Evolutionary conservation across 164 flowering plant genomes (phyloP).

Genomic region (Hamamelis virginiana): DNA sequence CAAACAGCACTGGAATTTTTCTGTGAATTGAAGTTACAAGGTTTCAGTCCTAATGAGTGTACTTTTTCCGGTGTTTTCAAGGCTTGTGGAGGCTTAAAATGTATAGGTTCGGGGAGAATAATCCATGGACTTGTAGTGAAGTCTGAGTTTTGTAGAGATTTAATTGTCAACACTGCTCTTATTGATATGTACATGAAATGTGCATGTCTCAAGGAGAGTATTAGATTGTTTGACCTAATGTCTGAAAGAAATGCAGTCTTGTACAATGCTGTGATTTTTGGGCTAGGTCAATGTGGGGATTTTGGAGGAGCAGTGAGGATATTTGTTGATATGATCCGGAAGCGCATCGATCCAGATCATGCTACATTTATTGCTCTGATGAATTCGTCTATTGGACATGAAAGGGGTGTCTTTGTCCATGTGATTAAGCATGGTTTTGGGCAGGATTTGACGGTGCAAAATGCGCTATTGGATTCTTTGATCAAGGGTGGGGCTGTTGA

Average conservation of each 20-base stretch:
- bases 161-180: slow-evolving; percentile 26
- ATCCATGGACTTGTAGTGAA: slow-evolving; percentile 28
- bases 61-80: slow-evolving; percentile 27
- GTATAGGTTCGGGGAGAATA: slow-evolving; percentile 16
- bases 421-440: slow-evolving; percentile 26
- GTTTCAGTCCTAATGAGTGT: slow-evolving; percentile 22
- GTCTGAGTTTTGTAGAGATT: slow-evolving; percentile 17
- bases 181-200: slow-evolving; percentile 33
- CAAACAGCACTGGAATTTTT: slow-evolving; percentile 21
- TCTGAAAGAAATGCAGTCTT: slow-evolving; percentile 12
- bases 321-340: slow-evolving; percentile 17
- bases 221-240: slow-evolving; percentile 8
- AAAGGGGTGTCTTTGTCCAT: slow-evolving; percentile 17
- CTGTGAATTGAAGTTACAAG: slow-evolving; percentile 11
- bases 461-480: slow-evolving; percentile 25
- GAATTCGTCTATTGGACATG: slow-evolving; percentile 23
- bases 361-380: slow-evolving; percentile 26
- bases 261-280: slow-evolving; percentile 20
- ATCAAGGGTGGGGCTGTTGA: slow-evolving; percentile 19
- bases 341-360: slow-evolving; percentile 16
- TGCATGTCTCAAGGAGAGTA: slow-evolving; percentile 15
- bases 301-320: slow-evolving; percentile 16
- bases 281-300: slow-evolving; percentile 8
- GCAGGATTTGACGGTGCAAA: slow-evolving; percentile 22
- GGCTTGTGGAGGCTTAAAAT: slow-evolving; percentile 26